phyloP scores from a whole-genome alignment of 1,284 basidiomycete genomes.

The Limonomyces culmigenus region DNA sequence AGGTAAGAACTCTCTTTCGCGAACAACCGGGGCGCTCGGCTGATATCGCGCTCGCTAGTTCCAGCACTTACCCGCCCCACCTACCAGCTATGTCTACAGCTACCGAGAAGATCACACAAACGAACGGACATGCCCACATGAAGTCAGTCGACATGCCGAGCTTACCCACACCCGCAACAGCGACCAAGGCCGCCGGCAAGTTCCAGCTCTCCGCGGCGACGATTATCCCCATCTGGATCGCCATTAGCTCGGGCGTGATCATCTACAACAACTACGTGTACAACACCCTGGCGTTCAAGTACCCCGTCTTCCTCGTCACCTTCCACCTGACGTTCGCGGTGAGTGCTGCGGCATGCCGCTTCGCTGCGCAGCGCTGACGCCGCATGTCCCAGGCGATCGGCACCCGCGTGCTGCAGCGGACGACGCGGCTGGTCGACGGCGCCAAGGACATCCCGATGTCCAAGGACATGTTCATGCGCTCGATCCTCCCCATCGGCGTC shows the following conservation, averaged over 20 bases:
- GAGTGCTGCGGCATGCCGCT: conserved; percentile 16
- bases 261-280: conserved; percentile 95
- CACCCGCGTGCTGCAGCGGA: conserved; percentile 78
- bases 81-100: too few species aligned
- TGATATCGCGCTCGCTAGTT: too few species aligned
- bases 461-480: conserved; percentile 66
- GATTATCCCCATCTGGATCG: conserved; percentile 83
- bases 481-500: conserved; percentile 86
- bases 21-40: too few species aligned
- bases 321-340: conserved; percentile 78
- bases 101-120: too few species aligned
- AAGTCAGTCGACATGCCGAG: too few species aligned
- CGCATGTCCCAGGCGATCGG: conserved; percentile 49
- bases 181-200: conserved; percentile 20
- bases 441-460: conserved; percentile 79
- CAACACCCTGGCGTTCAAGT: conserved; percentile 68
- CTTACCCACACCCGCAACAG: conserved; percentile 33
- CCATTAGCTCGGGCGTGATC: conserved; percentile 81
- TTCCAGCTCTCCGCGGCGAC: conserved; percentile 37
- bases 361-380: neutral
- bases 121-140: too few species aligned
- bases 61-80: too few species aligned
- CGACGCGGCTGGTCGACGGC: conserved; percentile 81
- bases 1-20: too few species aligned
- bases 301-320: conserved; percentile 79